A percentile compares a stretch with the other conserved stretches of the same genome.
phyloP scores from a whole-genome alignment of 352 stramenopile genomes.

The Achlya hypogyna region DNA sequence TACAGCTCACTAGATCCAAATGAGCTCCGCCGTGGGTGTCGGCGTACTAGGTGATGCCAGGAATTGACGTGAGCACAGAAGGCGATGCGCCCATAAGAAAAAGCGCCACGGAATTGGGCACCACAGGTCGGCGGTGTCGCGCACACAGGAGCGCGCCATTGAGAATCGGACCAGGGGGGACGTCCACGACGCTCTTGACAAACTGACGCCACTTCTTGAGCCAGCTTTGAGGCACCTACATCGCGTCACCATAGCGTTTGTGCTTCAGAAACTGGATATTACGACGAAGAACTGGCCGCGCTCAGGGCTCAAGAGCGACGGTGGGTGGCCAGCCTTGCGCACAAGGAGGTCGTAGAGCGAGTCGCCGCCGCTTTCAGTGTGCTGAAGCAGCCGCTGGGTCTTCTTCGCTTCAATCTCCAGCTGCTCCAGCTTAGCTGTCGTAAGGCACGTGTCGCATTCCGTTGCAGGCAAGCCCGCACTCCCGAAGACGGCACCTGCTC shows the following conservation, averaged over 20 bases:
- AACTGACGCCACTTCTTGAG: conserved; percentile 70
- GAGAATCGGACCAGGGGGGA: conserved; percentile 55
- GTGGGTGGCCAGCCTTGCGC: conserved; percentile 70
- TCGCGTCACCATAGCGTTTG: conserved; percentile 4
- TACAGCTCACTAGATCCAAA: conserved; percentile 39
- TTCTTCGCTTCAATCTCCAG: conserved; percentile 43
- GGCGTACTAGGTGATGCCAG: conserved; percentile 31
- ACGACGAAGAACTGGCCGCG: conserved; percentile 47
- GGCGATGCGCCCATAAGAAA: conserved; percentile 73
- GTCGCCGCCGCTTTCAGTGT: conserved; percentile 48
- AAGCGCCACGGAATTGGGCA: conserved; percentile 78
- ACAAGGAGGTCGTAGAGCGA: conserved; percentile 59
- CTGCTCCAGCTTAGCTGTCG: conserved; percentile 44
- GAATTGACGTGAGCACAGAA: conserved; percentile 55
- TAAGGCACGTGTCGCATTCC: conserved; percentile 50
- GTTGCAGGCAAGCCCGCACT: conserved; percentile 28
- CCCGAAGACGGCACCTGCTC: conserved; percentile 31
- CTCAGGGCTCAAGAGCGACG: conserved; percentile 62
- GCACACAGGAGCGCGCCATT: conserved; percentile 75
- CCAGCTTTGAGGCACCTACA: conserved; percentile 70
- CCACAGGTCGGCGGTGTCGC: conserved; percentile 65
- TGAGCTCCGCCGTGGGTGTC: neutral
- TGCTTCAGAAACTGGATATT: conserved; percentile 27
- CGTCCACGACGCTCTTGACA: conserved; percentile 48
- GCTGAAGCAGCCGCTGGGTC: conserved; percentile 46